Percentiles rank a stretch among this genome's conserved stretches.
Evolutionary conservation across 805 yeast species (phyloP).

Genomic region (Candida silvicultrix): DNA sequence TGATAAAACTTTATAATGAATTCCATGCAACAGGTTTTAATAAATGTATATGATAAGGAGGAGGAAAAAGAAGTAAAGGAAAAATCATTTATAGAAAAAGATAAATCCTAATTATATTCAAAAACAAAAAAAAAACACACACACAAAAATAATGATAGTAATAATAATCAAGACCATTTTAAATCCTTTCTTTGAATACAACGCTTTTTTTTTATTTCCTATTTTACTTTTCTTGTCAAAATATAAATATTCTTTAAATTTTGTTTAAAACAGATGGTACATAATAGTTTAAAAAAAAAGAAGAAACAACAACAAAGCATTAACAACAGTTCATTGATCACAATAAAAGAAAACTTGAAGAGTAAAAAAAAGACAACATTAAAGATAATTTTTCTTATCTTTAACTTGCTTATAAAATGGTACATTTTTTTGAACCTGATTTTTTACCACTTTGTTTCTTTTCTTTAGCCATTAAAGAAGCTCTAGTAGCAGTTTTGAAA

Average conservation of each 20-base stretch:
- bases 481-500: constrained; percentile 88
- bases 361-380: not conserved
- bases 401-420: constrained; percentile 42
- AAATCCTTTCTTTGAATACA: too few species aligned
- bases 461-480: constrained; percentile 58
- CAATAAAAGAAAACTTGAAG: not conserved
- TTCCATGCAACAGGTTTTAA: not conserved
- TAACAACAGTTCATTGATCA: not conserved
- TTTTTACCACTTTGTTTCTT: constrained; percentile 37
- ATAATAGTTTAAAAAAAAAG: too few species aligned
- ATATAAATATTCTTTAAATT: too few species aligned
- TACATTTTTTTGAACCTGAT: constrained; percentile 43
- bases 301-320: not conserved
- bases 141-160: too few species aligned
- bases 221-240: too few species aligned
- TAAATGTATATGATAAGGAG: too few species aligned
- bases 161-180: too few species aligned
- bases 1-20: not conserved
- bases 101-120: too few species aligned
- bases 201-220: too few species aligned
- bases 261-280: too few species aligned
- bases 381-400: not conserved
- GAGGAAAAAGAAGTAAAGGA: not conserved
- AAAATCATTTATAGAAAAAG: not conserved
- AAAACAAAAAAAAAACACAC: too few species aligned